Conservation (phyloP, 2,329 filamentous ascomycete genomes). For the Apiospora arundinis region DNA sequence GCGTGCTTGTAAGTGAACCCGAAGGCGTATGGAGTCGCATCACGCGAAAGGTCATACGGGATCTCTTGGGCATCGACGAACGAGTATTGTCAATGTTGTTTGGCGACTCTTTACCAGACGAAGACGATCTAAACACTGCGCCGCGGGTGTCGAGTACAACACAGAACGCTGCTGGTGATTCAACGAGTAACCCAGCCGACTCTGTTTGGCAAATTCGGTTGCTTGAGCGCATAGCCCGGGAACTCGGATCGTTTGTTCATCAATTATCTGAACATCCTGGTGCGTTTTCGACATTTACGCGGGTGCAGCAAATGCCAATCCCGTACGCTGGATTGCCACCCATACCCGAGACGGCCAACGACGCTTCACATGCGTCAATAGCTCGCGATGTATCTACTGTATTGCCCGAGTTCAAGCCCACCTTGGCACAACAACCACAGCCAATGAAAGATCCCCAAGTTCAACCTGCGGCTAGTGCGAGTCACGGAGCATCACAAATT, state of each 20-base stretch:
- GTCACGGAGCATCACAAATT: slow-evolving; percentile 27
- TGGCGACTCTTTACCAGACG: slow-evolving; percentile 74
- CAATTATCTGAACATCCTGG: slow-evolving; percentile 86
- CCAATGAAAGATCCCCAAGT: slow-evolving; percentile 46
- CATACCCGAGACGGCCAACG: slow-evolving; percentile 58
- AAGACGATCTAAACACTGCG: slow-evolving; percentile 54
- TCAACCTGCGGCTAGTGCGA: slow-evolving; percentile 28
- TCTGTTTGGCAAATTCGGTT: slow-evolving; percentile 77
- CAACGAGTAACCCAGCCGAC: slow-evolving; percentile 43
- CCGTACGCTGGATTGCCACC: slow-evolving; percentile 81
- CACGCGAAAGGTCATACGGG: slow-evolving; percentile 84
- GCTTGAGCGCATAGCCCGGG: slow-evolving; percentile 82
- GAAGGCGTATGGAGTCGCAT: slow-evolving; percentile 82
- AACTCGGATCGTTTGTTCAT: slow-evolving; percentile 83
- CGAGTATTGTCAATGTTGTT: slow-evolving; percentile 83
- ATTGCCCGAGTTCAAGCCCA: slow-evolving; percentile 56
- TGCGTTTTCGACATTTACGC: slow-evolving; percentile 83
- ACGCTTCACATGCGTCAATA: slow-evolving; percentile 37
- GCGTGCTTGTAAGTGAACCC: slow-evolving; percentile 49
- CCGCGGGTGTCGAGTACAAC: slow-evolving; percentile 50
- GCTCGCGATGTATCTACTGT: slow-evolving; percentile 58
- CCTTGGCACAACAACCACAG: slow-evolving; percentile 46
- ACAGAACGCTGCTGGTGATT: slow-evolving; percentile 33
- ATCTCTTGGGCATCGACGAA: slow-evolving; percentile 91
- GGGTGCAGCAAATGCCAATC: slow-evolving; percentile 67